Evolutionary conservation across 768 basidiomycete species (phyloP), one percentile per base, ranked within the genome.

Genomic region (Vararia minispora): DNA sequence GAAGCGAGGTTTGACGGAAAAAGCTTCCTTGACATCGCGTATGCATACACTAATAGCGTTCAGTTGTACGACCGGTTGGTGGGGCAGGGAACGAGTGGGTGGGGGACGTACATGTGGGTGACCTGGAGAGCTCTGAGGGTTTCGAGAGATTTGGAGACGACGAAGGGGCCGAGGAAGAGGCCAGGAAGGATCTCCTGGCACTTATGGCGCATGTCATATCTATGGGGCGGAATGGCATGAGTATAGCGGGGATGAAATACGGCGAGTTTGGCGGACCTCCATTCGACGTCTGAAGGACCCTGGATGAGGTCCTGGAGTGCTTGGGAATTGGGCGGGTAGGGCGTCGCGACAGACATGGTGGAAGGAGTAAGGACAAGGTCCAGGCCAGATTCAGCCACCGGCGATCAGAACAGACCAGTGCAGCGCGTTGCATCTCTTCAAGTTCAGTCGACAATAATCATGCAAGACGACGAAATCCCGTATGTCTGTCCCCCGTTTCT

Each of bases 121-220:
- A 95, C 71, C 1, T 69, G 61, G n/a, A 83, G 70, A 6, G 57
- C 56, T 28, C 64, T 61, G 9, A 95, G 71, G 2, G 72, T 74
- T 11, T 80, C 71, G 20, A 88, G 62, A 1, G 82, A 80, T 56
- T 91, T 92, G 1, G 86, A 88, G 7, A 83, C 85, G 46, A 85
- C 81, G 45, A 91, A 88, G 3, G 90, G 89, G 1, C 90, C 90
- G 5, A 95, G 74, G 20, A 76, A 65, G 26, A 95, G 74, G 13
- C 76, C 76, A 18, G 86, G 81, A 0, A 87, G 65, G 46, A 94
- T 92, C 58, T 91, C 84, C 61, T 95, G 90, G 50, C 87, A 89
- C 52, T 92, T 83, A n/a, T 90, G 68, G 22, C 90, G 71, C 91
- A 95, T 92, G 60, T 94, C 90, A 52, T 95, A 95, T 52, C 84